These are phyloP conservation scores for Coleophoma crateriformis DNA, from an alignment of 2,329 filamentous ascomycete genomes.

Conservation along the genomic window DNA sequence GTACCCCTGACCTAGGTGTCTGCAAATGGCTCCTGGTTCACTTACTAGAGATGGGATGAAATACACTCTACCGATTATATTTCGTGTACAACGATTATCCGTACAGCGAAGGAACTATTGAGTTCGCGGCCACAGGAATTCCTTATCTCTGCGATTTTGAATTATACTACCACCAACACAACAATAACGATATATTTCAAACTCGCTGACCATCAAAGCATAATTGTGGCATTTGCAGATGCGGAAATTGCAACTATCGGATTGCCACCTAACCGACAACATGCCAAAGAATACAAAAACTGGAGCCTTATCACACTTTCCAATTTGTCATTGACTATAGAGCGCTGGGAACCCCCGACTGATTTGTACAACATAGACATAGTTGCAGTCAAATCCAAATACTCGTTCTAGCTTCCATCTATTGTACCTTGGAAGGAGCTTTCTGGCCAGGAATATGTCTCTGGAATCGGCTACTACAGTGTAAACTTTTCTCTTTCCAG, in stretches of 20 bases:
- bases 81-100: constrained; percentile 32
- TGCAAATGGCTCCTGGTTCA: constrained; percentile 28
- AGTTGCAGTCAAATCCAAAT: constrained; percentile 22
- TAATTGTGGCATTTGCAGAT: constrained; percentile 30
- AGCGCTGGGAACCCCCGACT: constrained; percentile 32
- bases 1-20: constrained; percentile 23
- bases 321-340: constrained; percentile 30
- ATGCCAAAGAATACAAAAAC: background rate
- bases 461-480: constrained; percentile 29
- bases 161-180: constrained; percentile 24
- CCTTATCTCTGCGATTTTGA: constrained; percentile 30
- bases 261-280: too few relatives aligned
- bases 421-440: constrained; percentile 31
- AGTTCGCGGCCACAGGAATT: constrained; percentile 22
- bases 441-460: constrained; percentile 21
- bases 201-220: constrained; percentile 33
- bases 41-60: constrained; percentile 28
- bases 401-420: constrained; percentile 22
- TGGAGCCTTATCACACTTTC: constrained; percentile 17
- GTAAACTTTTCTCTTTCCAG: constrained; percentile 6
- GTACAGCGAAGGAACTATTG: constrained; percentile 19
- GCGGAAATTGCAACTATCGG: too few relatives aligned
- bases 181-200: constrained; percentile 27
- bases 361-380: constrained; percentile 23
- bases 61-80: constrained; percentile 26